phyloP scores from a whole-genome alignment of 805 yeast species.

The Yamadazyma laniorum region DNA sequence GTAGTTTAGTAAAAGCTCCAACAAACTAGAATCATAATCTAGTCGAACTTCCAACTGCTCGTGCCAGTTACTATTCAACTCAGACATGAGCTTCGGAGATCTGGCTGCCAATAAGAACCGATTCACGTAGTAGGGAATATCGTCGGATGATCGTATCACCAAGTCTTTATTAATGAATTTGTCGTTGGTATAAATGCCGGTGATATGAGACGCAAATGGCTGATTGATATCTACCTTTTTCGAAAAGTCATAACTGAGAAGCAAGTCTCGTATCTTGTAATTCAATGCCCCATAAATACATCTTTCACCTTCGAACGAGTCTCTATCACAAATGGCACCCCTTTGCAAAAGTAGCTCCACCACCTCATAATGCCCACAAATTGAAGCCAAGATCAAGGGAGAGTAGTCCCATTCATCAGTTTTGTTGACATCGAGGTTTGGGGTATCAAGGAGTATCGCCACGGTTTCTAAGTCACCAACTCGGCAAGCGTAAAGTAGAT shows the following conservation, averaged over 20 bases:
- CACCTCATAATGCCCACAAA: slow-evolving; percentile 70
- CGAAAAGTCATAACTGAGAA: slow-evolving; percentile 61
- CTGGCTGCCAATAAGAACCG: slow-evolving; percentile 37
- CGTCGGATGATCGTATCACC: slow-evolving; percentile 25
- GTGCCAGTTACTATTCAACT: slow-evolving; percentile 17
- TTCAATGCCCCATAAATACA: slow-evolving; percentile 78
- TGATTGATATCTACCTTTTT: slow-evolving; percentile 65
- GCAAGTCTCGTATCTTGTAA: slow-evolving; percentile 57
- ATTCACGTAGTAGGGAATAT: slow-evolving; percentile 23
- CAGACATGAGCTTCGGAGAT: slow-evolving; percentile 22
- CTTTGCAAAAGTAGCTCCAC: slow-evolving; percentile 57
- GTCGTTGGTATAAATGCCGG: slow-evolving; percentile 38
- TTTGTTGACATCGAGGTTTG: slow-evolving; percentile 40
- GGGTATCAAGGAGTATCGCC: slow-evolving; percentile 51
- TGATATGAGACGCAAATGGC: slow-evolving; percentile 71
- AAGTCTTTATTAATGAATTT: slow-evolving; percentile 21
- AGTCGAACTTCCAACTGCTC: slow-evolving; percentile 8
- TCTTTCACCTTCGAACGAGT: slow-evolving; percentile 74
- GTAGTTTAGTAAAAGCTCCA: slow-evolving; percentile 28
- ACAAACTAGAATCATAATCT: slow-evolving; percentile 19
- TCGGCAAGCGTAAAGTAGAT: slow-evolving; percentile 53
- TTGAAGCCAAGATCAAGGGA: slow-evolving; percentile 68
- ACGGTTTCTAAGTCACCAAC: slow-evolving; percentile 65
- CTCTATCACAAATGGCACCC: slow-evolving; percentile 79
- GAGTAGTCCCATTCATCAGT: slow-evolving; percentile 75